Base-by-base conservation (phyloP, 805 yeast genomes). In the Danielozyma ontarioensis region DNA sequence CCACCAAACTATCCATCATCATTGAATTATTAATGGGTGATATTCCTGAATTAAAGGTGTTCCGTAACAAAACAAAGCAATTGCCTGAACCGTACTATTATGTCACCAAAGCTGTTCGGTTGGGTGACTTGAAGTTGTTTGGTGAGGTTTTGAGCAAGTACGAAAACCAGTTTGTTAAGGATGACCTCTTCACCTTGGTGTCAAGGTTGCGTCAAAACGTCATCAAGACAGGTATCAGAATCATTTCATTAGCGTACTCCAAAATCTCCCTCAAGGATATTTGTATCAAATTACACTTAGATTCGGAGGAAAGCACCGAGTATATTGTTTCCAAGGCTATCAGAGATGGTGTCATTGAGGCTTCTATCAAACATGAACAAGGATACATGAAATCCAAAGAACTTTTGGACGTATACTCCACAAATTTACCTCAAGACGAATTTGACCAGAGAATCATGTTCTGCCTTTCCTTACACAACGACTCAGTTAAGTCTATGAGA, bases 311-410 rank as follows among this genome's bases (percentile, higher is more conserved):
- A 53, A 81, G 90, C 48, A 95, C 96, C 1, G 99, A 93, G 65
- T 93, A 90, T 58, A 88, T 93, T 58, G 96, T 93, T 15, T 86
- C 96, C 25, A 90, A 93, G 67, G 93, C 97, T 17, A 90, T 93
- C 38, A 80, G 96, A 51, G 99, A 93, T 57, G 96, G 96, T 39
- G 97, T 93, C 33, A 86, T 93, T 55, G 97, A 93, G 52, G 97
- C 98, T 3, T 76, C 78, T 35, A 83, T 93, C 46, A 85, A 93
- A 56, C 96, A 89, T 62, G 86, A 85, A 53, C 71, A 76, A 42
- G 97, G 97, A 2, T 89, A 68, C 57, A 89, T 93, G 83, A 89
- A 88, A 63, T 82, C 94, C 25, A 81, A 78, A 46, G 98, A 93
- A 58, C 64, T 86, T 37, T 64, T 78, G 50, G 96, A 93, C 57